Percentiles rank a stretch among this genome's conserved stretches.
Conservation (phyloP, 2,329 filamentous ascomycete genomes). For the Ceratocystis alfenasii region DNA sequence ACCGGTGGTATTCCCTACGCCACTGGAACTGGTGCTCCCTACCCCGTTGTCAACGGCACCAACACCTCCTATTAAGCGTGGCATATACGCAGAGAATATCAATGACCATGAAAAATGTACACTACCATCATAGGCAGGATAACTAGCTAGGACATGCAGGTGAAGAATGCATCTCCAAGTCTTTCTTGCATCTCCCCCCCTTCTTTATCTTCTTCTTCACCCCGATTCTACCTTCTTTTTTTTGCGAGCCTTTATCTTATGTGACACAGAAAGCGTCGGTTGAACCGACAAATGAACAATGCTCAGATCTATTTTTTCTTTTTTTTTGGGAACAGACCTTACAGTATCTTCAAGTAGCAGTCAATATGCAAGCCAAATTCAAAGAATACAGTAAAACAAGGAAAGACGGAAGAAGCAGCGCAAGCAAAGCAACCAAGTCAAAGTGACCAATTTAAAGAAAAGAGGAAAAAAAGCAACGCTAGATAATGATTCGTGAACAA, state of each 20-base stretch:
- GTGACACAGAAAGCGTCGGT: background rate
- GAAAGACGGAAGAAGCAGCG: too few relatives aligned
- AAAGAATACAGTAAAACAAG: background rate
- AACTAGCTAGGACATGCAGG: background rate
- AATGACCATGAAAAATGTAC: background rate
- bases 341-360: background rate
- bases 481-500: background rate
- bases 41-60: slow-evolving; percentile 33
- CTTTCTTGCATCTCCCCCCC: background rate
- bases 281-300: background rate
- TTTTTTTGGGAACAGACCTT: background rate
- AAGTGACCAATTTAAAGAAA: background rate
- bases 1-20: slow-evolving; percentile 28
- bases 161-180: slow-evolving; percentile 9
- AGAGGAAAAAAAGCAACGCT: background rate
- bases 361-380: background rate
- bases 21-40: slow-evolving; percentile 25
- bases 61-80: slow-evolving; percentile 26
- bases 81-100: background rate
- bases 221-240: background rate
- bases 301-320: background rate
- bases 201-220: background rate
- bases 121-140: background rate
- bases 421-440: background rate
- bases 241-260: slow-evolving; percentile 10